Conservation (phyloP, 139 green algal species). For the Yamagishiella unicocca region DNA sequence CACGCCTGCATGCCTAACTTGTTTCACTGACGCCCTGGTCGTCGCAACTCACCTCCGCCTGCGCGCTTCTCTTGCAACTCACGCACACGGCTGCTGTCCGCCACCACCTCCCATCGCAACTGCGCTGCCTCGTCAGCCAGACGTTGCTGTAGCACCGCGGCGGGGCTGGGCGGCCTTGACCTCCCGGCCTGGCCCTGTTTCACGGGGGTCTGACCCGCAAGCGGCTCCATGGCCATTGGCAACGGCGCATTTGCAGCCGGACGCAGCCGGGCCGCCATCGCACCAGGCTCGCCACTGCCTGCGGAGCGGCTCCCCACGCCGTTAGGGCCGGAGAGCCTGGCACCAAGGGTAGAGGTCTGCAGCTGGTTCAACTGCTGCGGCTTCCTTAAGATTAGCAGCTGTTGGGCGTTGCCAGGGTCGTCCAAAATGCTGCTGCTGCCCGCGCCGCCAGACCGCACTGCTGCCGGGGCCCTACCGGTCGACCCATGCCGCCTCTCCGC, state of each 20-base stretch:
- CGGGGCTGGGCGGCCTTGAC: not conserved
- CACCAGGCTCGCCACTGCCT: not conserved
- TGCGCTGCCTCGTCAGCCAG: not conserved
- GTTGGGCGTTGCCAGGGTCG: not conserved
- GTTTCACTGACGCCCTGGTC: no score
- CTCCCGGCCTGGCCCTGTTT: not conserved
- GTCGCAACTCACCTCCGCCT: not conserved
- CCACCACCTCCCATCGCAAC: conserved; percentile 34
- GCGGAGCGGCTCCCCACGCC: not conserved
- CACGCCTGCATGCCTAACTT: no score
- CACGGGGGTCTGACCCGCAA: not conserved
- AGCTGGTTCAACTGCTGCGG: not conserved
- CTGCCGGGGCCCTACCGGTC: not conserved
- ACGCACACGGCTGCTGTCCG: conserved; percentile 29
- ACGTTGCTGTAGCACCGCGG: not conserved
- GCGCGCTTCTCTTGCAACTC: conserved; percentile 8
- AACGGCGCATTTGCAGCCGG: no score
- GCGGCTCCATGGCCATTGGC: not conserved
- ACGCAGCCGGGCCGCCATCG: not conserved
- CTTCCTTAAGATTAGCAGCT: conserved; percentile 30
- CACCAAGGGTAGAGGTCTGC: not conserved
- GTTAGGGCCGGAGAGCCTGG: not conserved
- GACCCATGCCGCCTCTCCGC: not conserved
- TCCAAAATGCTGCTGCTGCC: conserved; percentile 23
- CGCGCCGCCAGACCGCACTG: not conserved